These are phyloP conservation scores for Syzygium aromaticum DNA, from an alignment of 345 rosid genomes.

Conservation along the genomic window DNA sequence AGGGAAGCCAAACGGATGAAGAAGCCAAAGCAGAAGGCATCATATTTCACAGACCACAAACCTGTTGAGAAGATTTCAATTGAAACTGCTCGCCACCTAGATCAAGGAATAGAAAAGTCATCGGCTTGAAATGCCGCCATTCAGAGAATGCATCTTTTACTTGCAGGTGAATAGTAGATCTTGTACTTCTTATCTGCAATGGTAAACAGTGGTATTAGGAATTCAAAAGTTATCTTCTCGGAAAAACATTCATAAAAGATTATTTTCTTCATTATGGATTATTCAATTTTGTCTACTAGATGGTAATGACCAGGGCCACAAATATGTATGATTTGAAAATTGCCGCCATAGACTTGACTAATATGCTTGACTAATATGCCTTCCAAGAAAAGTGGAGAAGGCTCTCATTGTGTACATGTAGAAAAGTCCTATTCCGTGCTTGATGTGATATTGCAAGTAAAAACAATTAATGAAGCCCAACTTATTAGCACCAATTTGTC, in stretches of 20 bases:
- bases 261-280: background rate
- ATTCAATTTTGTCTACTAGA: background rate
- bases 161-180: background rate
- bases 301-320: accelerated
- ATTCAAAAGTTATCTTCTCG: no score
- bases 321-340: no score
- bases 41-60: background rate
- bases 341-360: background rate
- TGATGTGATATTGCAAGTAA: no score
- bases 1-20: background rate
- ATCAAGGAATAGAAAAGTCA: no score
- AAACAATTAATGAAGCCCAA: background rate
- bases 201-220: no score
- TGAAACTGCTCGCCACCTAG: background rate
- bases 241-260: no score
- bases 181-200: background rate
- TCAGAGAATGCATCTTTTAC: background rate
- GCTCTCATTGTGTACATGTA: background rate
- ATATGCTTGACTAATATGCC: no score
- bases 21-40: background rate
- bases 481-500: no score
- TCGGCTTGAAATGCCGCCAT: no score
- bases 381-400: background rate
- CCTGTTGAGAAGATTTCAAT: background rate
- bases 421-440: background rate